Evolutionary conservation across 225 moss, liverwort and hornwort species (phyloP).

Genomic region (Antitrichia curtipendula): DNA sequence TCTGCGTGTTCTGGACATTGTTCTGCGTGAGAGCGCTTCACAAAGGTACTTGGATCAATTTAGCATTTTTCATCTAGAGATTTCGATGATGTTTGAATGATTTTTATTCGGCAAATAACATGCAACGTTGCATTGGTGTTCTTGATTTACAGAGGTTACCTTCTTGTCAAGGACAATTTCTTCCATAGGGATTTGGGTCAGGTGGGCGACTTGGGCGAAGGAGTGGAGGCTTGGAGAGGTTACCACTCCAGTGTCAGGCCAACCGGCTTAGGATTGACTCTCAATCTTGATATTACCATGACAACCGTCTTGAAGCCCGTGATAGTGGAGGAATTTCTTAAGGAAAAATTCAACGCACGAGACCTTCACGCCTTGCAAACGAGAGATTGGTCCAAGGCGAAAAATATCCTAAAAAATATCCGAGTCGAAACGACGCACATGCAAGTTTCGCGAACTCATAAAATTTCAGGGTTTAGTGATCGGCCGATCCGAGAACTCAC

Average conservation of each 20-base stretch:
- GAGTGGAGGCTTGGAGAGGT: constrained; percentile 87
- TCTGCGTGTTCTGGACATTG: constrained; percentile 78
- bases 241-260: constrained; percentile 81
- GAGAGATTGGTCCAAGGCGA: constrained; percentile 51
- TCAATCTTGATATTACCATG: constrained; percentile 80
- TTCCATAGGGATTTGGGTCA: constrained; percentile 62
- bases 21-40: constrained; percentile 75
- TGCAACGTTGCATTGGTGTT: not conserved
- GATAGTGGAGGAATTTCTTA: constrained; percentile 33
- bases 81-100: not conserved
- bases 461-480: constrained; percentile 59
- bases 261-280: constrained; percentile 48
- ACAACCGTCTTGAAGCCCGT: constrained; percentile 73
- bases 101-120: too few species aligned
- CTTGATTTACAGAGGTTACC: constrained; percentile 39
- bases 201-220: constrained; percentile 71
- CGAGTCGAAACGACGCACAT: constrained; percentile 61
- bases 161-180: constrained; percentile 76
- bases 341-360: constrained; percentile 35
- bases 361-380: constrained; percentile 17
- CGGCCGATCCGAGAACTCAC: constrained; percentile 26
- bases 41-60: constrained; percentile 20
- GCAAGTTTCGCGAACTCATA: constrained; percentile 43
- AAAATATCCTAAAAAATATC: constrained; percentile 42
- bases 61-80: not conserved